Evolutionary conservation across 345 rosid genomes (phyloP).

Genomic region (Eucalyptus rudis): DNA sequence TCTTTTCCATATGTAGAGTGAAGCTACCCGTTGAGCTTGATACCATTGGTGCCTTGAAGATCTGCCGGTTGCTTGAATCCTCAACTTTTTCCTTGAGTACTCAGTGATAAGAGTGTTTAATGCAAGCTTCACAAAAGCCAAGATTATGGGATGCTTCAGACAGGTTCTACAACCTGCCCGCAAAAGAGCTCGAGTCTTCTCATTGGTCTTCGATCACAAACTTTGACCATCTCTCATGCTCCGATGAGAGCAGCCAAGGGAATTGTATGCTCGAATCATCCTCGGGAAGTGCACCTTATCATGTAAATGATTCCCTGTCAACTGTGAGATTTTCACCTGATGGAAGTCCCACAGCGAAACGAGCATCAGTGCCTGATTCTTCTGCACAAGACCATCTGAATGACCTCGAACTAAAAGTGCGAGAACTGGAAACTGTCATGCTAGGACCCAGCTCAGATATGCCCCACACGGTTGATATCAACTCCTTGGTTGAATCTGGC

Average conservation of each 20-base stretch:
- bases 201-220: background rate
- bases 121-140: conserved; percentile 36
- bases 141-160: conserved; percentile 15
- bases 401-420: conserved; percentile 45
- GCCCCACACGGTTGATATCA: background rate
- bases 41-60: background rate
- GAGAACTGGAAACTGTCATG: conserved; percentile 68
- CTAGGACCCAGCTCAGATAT: conserved; percentile 45
- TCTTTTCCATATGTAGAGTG: background rate
- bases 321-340: conserved; percentile 50
- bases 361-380: conserved; percentile 31
- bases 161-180: conserved; percentile 21
- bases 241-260: conserved; percentile 24
- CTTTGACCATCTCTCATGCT: background rate
- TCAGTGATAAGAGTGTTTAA: background rate
- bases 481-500: background rate
- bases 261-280: conserved; percentile 49
- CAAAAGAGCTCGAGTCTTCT: conserved; percentile 12
- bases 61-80: background rate
- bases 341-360: conserved; percentile 31
- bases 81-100: background rate
- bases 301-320: conserved; percentile 33
- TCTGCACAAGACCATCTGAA: conserved; percentile 23
- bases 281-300: conserved; percentile 19
- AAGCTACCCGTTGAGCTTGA: background rate